Conservation (phyloP, 345 rosid genomes). For the Eucalyptus dawsonii region DNA sequence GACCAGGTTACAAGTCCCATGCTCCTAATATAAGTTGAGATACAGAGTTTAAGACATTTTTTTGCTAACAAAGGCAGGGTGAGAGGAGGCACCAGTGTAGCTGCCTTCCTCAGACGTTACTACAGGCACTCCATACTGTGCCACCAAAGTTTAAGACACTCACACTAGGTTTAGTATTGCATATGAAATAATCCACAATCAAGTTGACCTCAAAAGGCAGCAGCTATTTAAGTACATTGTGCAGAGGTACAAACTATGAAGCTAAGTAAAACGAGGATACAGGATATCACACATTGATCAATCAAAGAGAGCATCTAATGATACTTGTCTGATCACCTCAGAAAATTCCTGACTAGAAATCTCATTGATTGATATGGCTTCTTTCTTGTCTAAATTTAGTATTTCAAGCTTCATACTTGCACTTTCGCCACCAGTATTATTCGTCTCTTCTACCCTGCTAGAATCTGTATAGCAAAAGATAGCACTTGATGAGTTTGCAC, state of each 20-base stretch:
- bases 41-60: neutral
- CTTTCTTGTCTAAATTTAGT: constrained; percentile 59
- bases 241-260: neutral
- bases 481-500: neutral
- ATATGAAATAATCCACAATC: neutral
- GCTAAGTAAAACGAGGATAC: neutral
- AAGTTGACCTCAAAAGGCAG: neutral
- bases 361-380: constrained; percentile 52
- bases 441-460: constrained; percentile 38
- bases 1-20: neutral
- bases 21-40: neutral
- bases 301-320: neutral
- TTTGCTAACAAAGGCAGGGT: neutral
- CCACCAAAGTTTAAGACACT: neutral
- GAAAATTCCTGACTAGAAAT: constrained; percentile 85
- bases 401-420: constrained; percentile 60
- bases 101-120: neutral
- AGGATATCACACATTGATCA: neutral
- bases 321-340: constrained; percentile 41
- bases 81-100: neutral
- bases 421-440: constrained; percentile 51
- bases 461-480: constrained; percentile 38
- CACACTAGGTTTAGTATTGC: neutral
- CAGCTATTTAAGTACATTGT: neutral
- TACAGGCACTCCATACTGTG: neutral